Base-by-base conservation (phyloP, 1,139 yeast genomes). In the Kodamaea plutei region DNA sequence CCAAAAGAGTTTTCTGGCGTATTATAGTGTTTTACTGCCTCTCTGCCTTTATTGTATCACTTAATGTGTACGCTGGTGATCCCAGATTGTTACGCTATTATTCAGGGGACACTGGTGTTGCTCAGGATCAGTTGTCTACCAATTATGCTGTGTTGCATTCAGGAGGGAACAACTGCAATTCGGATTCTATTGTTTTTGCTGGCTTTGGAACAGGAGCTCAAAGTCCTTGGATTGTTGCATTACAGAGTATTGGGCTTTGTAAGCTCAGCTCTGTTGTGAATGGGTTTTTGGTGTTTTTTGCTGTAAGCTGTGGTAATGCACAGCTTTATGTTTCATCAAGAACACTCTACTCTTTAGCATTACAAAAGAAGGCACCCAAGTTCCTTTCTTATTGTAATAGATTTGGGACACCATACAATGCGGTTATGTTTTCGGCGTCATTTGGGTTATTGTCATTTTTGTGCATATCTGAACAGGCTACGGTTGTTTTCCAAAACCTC, bases 181-280 rank as follows among this genome's bases (percentile, higher is more conserved):
- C 56, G 23, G 49, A 50, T n/a, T 43, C 63, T 1, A 40, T 58
- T 2, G 49, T 58, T 3, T 67, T 61, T 55, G 75, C 69, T 1
- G 79, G 79, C 0, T 66, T 58, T 39, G 65, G 74, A 4, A 76
- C 72, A 47, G 84, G 83, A 6, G 73, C 75, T 35, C 84, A 77
- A 50, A 74, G 81, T 37, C 89, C 95, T 0, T 84, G 91, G 88
- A 73, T 83, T 13, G 78, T 84, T 23, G 93, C 95, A 0, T 56
- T 84, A 20, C 88, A 81, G 49, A 69, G 77, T 36, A 79, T 80
- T 0, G 83, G 84, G 1, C 54, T 73, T 16, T 84, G 94, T 48
- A 50, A 68, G 2, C 67, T 77, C 39, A 76, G 87, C 8, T 56
- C 80, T 1, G 82, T 70, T 2, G 65, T 77, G 31, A 80, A 83